Evolutionary conservation across 139 green algal genomes (phyloP), one percentile per base, ranked within the genome.

Genomic region (Asterochloris sp.): DNA sequence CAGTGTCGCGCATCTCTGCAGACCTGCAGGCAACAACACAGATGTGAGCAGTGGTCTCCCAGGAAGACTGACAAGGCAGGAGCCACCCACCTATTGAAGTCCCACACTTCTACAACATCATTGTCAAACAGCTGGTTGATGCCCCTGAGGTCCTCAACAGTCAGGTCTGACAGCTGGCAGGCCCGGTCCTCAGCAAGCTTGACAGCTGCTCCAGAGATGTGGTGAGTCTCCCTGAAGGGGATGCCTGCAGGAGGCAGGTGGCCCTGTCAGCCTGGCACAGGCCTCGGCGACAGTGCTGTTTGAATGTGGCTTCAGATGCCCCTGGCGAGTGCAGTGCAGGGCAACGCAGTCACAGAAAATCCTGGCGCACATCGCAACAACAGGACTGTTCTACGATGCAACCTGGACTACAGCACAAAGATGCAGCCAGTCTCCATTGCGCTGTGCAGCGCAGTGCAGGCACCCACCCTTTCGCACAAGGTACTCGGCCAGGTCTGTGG

Each of bases 401-500:
- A 10, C 23, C n/a, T 16, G n/a, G 24, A 47, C n/a, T 4, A 12
- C 19, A 21, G 73, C 24, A 77, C 19, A 47, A 1, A 24, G 19
- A 38, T 29, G 73, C 21, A 61, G 23, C 23, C 19, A 2, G 9
- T 71, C 17, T 71, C 19, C 66, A 71, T 71, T 24, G n/a, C 24
- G n/a, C 73, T 77, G 23, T 28, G 15, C 73, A 10, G n/a, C 21
- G 26, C 73, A 77, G 21, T 47, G n/a, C 73, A 77, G n/a, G 73
- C n/a, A 77, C n/a, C 85, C 84, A 73, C 92, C 94, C 90, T 99
- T 99, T 86, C 98, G 93, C 60, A 99, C 97, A 11, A 99, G 94
- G 91, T 99, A 99, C 92, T 99, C 97, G 13, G 97, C 97, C 73
- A 99, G 89, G 81, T 98, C 97, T 16, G 97, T 99, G 73, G 97